Conservation (phyloP, 106 monocot genomes). For the Agapanthus africanus region DNA sequence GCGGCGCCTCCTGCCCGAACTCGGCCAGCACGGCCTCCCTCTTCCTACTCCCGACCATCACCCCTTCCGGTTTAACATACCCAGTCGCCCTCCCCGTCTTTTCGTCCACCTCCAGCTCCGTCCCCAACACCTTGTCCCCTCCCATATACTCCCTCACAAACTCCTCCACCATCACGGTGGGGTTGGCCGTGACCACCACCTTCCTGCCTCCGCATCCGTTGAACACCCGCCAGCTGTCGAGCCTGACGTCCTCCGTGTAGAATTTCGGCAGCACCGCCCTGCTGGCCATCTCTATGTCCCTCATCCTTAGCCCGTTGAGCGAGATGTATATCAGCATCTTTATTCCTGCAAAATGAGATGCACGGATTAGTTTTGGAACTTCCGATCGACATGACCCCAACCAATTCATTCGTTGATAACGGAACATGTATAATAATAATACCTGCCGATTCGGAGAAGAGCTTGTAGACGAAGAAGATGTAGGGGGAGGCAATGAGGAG, state of each 20-base stretch:
- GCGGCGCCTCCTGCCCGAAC: conserved; percentile 39
- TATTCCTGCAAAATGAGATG: no score
- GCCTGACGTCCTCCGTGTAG: conserved; percentile 63
- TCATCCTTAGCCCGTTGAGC: conserved; percentile 36
- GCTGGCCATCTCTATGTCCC: conserved; percentile 54
- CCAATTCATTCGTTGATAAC: no score
- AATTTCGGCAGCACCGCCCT: conserved; percentile 73
- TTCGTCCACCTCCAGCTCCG: conserved; percentile 56
- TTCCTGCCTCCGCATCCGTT: conserved; percentile 33
- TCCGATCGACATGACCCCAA: no score
- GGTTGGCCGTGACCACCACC: conserved; percentile 84
- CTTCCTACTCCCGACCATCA: conserved; percentile 55
- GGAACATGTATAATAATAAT: no score
- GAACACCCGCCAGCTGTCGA: conserved; percentile 61
- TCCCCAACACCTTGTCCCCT: conserved; percentile 60
- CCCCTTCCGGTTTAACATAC: conserved; percentile 37
- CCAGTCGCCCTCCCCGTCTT: conserved; percentile 54
- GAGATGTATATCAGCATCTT: conserved; percentile 63
- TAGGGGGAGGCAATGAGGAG: conserved; percentile 62
- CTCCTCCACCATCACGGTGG: conserved; percentile 70
- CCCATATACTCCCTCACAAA: conserved; percentile 74
- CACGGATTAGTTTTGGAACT: no score
- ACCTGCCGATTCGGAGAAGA: conserved; percentile 48
- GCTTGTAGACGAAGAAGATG: conserved; percentile 43
- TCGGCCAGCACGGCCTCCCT: conserved; percentile 31